A percentile compares a stretch with the other conserved stretches of the same genome.
These are phyloP conservation scores for Paracoccidioides brasiliensis DNA, from an alignment of 2,329 filamentous ascomycete species.

Conservation along the genomic window DNA sequence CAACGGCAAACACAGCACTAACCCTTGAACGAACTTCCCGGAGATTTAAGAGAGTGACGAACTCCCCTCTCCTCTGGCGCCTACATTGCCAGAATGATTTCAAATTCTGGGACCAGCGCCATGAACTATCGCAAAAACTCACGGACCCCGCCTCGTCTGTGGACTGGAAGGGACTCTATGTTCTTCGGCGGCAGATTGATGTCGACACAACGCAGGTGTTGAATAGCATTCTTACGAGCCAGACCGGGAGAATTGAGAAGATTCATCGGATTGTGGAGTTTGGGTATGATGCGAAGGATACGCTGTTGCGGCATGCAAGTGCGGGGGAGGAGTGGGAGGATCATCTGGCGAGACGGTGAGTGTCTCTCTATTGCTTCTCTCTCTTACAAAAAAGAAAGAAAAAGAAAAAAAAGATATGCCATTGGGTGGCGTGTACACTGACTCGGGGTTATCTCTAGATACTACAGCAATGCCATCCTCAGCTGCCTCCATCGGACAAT, in stretches of 20 bases:
- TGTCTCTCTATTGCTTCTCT: no score
- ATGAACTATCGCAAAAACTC: conserved; percentile 48
- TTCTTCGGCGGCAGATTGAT: conserved; percentile 43
- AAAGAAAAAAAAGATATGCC: neutral
- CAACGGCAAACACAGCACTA: conserved; percentile 39
- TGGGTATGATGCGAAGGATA: conserved; percentile 84
- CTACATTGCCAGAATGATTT: conserved; percentile 57
- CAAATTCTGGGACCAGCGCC: conserved; percentile 58
- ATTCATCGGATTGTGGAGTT: conserved; percentile 57
- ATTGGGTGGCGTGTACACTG: conserved; percentile 1
- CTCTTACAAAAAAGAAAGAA: neutral
- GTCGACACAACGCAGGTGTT: conserved; percentile 42
- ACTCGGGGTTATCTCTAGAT: conserved; percentile 35
- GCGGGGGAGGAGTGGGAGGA: conserved; percentile 52
- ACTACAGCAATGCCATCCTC: conserved; percentile 61
- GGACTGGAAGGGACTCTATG: conserved; percentile 62
- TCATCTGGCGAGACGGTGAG: conserved; percentile 48
- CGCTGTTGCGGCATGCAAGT: conserved; percentile 53
- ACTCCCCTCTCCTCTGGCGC: conserved; percentile 68
- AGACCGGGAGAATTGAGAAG: conserved; percentile 54
- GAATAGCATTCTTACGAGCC: conserved; percentile 56
- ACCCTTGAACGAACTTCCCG: conserved; percentile 47
- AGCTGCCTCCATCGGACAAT: conserved; percentile 68
- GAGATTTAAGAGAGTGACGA: conserved; percentile 51
- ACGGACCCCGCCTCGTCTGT: conserved; percentile 41